Percentiles rank a stretch among this genome's conserved stretches.
Evolutionary conservation across 305 asterid species (phyloP).

Genomic region (Fraxinus platypoda): DNA sequence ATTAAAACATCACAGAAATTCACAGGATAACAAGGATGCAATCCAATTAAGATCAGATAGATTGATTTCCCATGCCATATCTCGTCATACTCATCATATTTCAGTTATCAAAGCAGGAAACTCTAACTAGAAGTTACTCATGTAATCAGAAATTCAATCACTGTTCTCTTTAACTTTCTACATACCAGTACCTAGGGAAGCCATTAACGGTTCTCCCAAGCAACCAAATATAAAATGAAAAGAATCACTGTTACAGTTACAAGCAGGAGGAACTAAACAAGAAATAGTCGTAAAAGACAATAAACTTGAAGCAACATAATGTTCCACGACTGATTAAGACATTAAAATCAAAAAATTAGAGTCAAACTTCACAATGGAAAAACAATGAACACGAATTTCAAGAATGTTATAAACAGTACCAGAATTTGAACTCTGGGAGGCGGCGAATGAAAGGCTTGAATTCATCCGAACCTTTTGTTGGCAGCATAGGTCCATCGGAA

Average conservation of each 20-base stretch:
- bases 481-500: slow-evolving; percentile 42
- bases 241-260: background rate
- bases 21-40: background rate
- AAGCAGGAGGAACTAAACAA: background rate
- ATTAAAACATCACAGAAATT: background rate
- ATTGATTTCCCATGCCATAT: background rate
- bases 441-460: slow-evolving; percentile 56
- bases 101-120: background rate
- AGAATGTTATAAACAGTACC: slow-evolving; percentile 24
- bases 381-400: background rate
- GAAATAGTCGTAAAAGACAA: background rate
- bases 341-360: background rate
- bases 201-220: background rate
- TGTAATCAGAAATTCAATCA: background rate
- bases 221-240: background rate
- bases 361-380: background rate
- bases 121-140: background rate
- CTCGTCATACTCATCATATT: background rate
- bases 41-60: background rate
- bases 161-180: background rate
- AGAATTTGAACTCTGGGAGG: slow-evolving; percentile 56
- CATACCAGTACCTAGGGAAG: background rate
- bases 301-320: background rate
- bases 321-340: background rate
- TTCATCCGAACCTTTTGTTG: slow-evolving; percentile 54